Evolutionary conservation across 2,329 filamentous ascomycete genomes (phyloP).

Genomic region (Septoria petroselini): DNA sequence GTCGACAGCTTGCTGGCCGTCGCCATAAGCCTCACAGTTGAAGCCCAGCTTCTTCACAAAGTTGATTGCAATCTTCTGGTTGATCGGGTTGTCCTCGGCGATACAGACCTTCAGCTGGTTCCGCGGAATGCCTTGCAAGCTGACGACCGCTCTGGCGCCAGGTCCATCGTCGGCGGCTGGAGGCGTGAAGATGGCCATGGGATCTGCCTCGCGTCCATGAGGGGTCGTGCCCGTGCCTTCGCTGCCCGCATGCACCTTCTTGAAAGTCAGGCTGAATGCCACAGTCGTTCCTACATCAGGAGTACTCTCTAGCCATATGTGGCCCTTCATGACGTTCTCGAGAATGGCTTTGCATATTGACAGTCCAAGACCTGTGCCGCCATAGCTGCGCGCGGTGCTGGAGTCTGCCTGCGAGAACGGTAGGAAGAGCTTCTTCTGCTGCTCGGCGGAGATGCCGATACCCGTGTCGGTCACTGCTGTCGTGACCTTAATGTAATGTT

Average conservation of each 20-base stretch:
- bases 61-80: conserved; percentile 88
- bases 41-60: conserved; percentile 86
- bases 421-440: conserved; percentile 80
- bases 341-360: conserved; percentile 95
- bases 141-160: conserved; percentile 45
- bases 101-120: conserved; percentile 84
- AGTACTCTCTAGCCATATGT: conserved; percentile 75
- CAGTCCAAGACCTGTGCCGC: conserved; percentile 83
- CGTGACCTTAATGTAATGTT: conserved; percentile 68
- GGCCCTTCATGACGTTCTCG: conserved; percentile 85
- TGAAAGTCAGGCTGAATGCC: conserved; percentile 81
- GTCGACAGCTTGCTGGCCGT: conserved; percentile 83
- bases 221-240: conserved; percentile 25
- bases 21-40: conserved; percentile 82
- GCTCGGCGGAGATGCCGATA: conserved; percentile 81
- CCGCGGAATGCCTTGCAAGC: conserved; percentile 70
- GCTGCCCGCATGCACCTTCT: conserved; percentile 65
- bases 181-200: conserved; percentile 56
- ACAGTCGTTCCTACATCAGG: conserved; percentile 67
- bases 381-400: conserved; percentile 85
- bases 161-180: conserved; percentile 44
- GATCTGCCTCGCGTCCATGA: conserved; percentile 45
- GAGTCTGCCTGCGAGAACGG: conserved; percentile 92
- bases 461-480: conserved; percentile 88
- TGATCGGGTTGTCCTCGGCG: conserved; percentile 92